phyloP scores from a whole-genome alignment of 2,329 filamentous ascomycete species.

The Myriosclerotinia duriaeana region DNA sequence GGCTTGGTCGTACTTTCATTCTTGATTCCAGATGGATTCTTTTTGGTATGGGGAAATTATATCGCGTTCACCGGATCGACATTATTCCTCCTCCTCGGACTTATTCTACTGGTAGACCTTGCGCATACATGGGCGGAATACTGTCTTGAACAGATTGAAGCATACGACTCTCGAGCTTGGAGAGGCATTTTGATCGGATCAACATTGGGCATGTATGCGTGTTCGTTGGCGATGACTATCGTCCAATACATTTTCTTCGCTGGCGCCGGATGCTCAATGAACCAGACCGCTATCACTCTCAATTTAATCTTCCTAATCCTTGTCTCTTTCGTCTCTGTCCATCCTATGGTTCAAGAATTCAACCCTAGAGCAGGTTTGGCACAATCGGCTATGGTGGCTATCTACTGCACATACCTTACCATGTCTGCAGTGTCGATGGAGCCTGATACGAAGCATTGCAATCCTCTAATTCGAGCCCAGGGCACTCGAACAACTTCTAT shows the following conservation, averaged over 20 bases:
- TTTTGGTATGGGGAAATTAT: slow-evolving; percentile 94
- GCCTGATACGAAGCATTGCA: slow-evolving; percentile 90
- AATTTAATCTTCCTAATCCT: slow-evolving; percentile 82
- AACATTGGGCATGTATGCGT: slow-evolving; percentile 89
- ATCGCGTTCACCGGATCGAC: slow-evolving; percentile 85
- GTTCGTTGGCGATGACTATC: slow-evolving; percentile 88
- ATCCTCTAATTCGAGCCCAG: slow-evolving; percentile 81
- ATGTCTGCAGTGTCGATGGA: slow-evolving; percentile 99
- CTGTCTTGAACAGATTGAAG: slow-evolving; percentile 90
- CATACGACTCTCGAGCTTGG: slow-evolving; percentile 82
- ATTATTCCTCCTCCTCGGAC: slow-evolving; percentile 87
- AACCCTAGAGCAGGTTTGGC: slow-evolving; percentile 93
- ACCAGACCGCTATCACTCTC: slow-evolving; percentile 92
- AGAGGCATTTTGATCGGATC: slow-evolving; percentile 85
- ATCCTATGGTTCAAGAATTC: slow-evolving; percentile 84
- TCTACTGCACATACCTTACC: slow-evolving; percentile 98
- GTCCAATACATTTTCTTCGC: slow-evolving; percentile 98
- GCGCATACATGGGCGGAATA: slow-evolving; percentile 97
- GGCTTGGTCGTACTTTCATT: slow-evolving; percentile 86
- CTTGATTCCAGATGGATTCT: slow-evolving; percentile 92
- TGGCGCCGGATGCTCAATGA: slow-evolving; percentile 79
- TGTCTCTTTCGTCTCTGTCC: slow-evolving; percentile 82
- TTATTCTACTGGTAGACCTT: slow-evolving; percentile 90
- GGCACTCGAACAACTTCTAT: slow-evolving; percentile 88
- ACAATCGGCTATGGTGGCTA: slow-evolving; percentile 94